Evolutionary conservation across 2,329 filamentous ascomycete genomes (phyloP), one percentile per base, ranked within the genome.

Genomic region (Penicillium frequentans): DNA sequence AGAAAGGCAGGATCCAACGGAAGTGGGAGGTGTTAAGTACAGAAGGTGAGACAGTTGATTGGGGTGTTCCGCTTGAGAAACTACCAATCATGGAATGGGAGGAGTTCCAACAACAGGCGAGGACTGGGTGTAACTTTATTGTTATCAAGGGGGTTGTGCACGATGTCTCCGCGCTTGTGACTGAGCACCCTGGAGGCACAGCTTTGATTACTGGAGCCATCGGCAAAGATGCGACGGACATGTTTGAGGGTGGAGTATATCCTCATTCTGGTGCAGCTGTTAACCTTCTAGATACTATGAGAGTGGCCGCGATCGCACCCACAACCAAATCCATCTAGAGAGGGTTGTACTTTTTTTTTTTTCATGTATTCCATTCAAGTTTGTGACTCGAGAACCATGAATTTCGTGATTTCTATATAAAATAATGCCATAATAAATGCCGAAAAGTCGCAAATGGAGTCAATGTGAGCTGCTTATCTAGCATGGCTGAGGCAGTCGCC

Each of bases 181-280:
- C 88, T 73, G 88, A 91, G 66, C 90, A 95, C 73, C 90, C 90
- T 6, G 90, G 90, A 80, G 90, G 90, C 70, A 89, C 88, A 79
- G 86, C 89, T 29, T 85, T 93, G 76, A 93, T 93, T 76, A 84
- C 80, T 56, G 88, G 87, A 23, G 89, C 86, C 46, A 84, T 93
- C 55, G 90, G 90, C 70, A 93, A 93, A 79, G 90, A 95, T 62
- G 90, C 90, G 51, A 93, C 90, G 14, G 88, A 89, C 63, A 90
- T 91, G 76, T 93, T 95, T 82, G 93, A 93, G 73, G 90, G 90
- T 60, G 90, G 90, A 75, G 88, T 95, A 58, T 93, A 93, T 79
- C 82, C 86, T 70, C 90, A 95, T 81, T 90, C 87, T 70, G 93
- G 93, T 76, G 90, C 90, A 55, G 90, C 90, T 29, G 90, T 92